A percentile compares a stretch with the other conserved stretches of the same genome.
These are phyloP conservation scores for Erysimum cheiri DNA, from an alignment of 441 rosid species.

Conservation along the genomic window DNA sequence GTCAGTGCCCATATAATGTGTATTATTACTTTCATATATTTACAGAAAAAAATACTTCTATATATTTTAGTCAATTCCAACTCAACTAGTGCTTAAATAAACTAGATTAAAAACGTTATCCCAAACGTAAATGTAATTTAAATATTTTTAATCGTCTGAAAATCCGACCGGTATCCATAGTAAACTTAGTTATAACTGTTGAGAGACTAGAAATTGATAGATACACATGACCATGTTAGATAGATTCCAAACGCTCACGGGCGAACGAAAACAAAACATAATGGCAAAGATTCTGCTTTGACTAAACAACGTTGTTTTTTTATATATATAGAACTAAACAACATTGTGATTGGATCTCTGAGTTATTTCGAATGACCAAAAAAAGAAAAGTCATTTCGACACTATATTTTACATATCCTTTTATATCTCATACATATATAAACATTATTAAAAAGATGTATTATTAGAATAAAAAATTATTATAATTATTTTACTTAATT, in stretches of 20 bases:
- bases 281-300: slow-evolving; percentile 32
- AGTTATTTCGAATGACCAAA: too few relatives aligned
- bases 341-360: too few relatives aligned
- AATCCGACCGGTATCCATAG: not conserved
- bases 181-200: not conserved
- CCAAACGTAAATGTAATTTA: not conserved
- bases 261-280: slow-evolving; percentile 23
- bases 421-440: too few relatives aligned
- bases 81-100: not conserved
- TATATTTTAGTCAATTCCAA: not conserved
- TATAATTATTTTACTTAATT: too few relatives aligned
- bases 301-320: not conserved
- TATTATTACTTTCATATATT: not conserved
- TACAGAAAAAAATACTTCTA: not conserved
- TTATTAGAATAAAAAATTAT: too few relatives aligned
- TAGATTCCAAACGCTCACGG: slow-evolving; percentile 31
- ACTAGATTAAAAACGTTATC: not conserved
- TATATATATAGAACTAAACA: too few relatives aligned
- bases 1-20: not conserved
- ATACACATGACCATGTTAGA: slow-evolving; percentile 35
- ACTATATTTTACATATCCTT: too few relatives aligned
- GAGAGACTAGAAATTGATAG: slow-evolving; percentile 2
- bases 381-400: too few relatives aligned
- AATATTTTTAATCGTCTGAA: not conserved
- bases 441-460: too few relatives aligned